These are phyloP conservation scores for Stagonosporopsis tanaceti DNA, from an alignment of 2,329 filamentous ascomycete genomes.

Conservation along the genomic window DNA sequence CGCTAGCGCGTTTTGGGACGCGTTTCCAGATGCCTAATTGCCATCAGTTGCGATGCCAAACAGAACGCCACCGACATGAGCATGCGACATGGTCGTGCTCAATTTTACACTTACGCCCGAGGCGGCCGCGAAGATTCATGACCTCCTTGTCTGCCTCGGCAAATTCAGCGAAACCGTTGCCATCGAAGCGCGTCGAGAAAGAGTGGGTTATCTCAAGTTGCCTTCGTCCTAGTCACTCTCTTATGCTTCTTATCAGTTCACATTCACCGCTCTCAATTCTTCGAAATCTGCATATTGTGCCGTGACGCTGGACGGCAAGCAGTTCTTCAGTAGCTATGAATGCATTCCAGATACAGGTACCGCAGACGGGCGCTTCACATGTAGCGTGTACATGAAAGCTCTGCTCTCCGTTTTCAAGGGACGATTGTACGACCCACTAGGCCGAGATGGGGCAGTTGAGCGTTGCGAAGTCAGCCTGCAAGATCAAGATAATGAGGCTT, in stretches of 20 bases:
- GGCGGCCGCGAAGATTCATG: conserved; percentile 73
- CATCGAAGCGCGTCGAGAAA: conserved; percentile 74
- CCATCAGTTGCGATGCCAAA: not conserved
- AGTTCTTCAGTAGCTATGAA: conserved; percentile 77
- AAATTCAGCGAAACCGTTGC: conserved; percentile 84
- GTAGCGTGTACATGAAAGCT: conserved; percentile 73
- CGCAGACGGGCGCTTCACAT: conserved; percentile 69
- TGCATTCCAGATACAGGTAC: conserved; percentile 58
- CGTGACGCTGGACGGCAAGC: conserved; percentile 70
- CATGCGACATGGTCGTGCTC: conserved; percentile 57
- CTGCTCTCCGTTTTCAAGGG: conserved; percentile 78
- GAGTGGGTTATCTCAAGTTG: conserved; percentile 55
- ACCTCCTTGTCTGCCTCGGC: conserved; percentile 75
- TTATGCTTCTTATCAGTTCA: conserved; percentile 58
- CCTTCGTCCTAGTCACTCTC: conserved; percentile 24
- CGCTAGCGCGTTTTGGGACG: conserved; percentile 33
- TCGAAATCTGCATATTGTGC: conserved; percentile 82
- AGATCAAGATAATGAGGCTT: conserved; percentile 70
- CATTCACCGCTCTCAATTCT: conserved; percentile 78
- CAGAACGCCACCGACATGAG: conserved; percentile 11
- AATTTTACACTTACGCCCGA: conserved; percentile 79
- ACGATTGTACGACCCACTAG: conserved; percentile 68
- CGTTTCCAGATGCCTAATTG: conserved; percentile 1
- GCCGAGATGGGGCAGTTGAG: conserved; percentile 75
- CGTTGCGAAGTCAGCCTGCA: conserved; percentile 77